Evolutionary conservation across 2,329 filamentous ascomycete genomes (phyloP).

Genomic region (Clonostachys sp.): DNA sequence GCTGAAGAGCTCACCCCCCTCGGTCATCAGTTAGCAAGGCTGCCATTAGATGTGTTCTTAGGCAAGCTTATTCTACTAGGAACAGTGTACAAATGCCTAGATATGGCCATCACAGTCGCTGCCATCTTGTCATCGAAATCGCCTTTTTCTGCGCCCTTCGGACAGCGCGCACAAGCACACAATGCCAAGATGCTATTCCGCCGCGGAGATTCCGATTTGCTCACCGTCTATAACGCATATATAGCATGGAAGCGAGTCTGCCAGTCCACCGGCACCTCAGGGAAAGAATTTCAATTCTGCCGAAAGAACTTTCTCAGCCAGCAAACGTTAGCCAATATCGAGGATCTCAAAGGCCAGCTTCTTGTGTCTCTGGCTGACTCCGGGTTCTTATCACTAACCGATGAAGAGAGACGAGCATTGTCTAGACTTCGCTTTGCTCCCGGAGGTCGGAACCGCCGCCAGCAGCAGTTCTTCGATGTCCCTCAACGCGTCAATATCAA

Average conservation of each 20-base stretch:
- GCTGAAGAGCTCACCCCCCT: slow-evolving; percentile 82
- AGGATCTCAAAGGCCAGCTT: slow-evolving; percentile 91
- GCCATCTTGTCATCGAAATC: slow-evolving; percentile 94
- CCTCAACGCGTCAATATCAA: slow-evolving; percentile 71
- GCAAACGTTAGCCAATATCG: slow-evolving; percentile 87
- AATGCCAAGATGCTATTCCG: slow-evolving; percentile 74
- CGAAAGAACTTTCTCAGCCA: slow-evolving; percentile 88
- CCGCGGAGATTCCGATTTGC: slow-evolving; percentile 81
- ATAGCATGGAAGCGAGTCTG: slow-evolving; percentile 82
- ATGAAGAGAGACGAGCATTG: slow-evolving; percentile 66
- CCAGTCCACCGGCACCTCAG: slow-evolving; percentile 46
- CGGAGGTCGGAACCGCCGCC: slow-evolving; percentile 46
- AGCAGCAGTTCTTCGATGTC: slow-evolving; percentile 76
- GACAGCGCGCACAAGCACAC: slow-evolving; percentile 77
- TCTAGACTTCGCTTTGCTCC: slow-evolving; percentile 62
- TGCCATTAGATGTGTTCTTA: slow-evolving; percentile 90
- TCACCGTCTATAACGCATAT: slow-evolving; percentile 95
- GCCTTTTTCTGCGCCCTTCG: slow-evolving; percentile 83
- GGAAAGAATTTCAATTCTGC: slow-evolving; percentile 85
- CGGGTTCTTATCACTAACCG: slow-evolving; percentile 71
- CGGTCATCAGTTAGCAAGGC: slow-evolving; percentile 77
- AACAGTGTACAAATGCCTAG: slow-evolving; percentile 82
- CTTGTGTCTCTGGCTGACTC: slow-evolving; percentile 81
- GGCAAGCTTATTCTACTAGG: slow-evolving; percentile 90
- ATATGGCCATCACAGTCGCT: slow-evolving; percentile 86